These are phyloP conservation scores for Phytophthora vignae DNA, from an alignment of 352 stramenopile genomes.

Conservation along the genomic window DNA sequence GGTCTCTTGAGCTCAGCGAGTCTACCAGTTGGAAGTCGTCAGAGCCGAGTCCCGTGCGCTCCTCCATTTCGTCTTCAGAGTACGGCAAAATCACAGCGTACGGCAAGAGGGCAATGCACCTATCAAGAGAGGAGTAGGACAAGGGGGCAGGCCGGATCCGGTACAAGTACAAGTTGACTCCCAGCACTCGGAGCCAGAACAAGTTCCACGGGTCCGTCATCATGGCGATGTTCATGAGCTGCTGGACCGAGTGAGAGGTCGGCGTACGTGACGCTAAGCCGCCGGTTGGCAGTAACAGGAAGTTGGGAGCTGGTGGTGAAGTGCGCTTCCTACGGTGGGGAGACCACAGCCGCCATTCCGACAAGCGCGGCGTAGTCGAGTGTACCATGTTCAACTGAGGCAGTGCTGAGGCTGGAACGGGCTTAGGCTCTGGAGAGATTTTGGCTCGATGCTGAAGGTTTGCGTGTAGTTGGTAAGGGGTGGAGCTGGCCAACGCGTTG, in stretches of 20 bases:
- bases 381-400: neutral
- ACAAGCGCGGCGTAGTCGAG: neutral
- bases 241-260: slow-evolving; percentile 30
- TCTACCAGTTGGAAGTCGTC: slow-evolving; percentile 34
- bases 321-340: neutral
- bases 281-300: neutral
- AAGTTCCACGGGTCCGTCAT: slow-evolving; percentile 58
- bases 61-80: slow-evolving; percentile 29
- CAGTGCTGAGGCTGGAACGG: neutral
- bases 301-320: neutral
- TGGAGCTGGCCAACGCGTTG: slow-evolving; percentile 6
- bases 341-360: neutral
- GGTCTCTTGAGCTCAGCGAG: slow-evolving; percentile 23
- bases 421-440: neutral
- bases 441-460: neutral
- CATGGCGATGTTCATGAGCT: slow-evolving; percentile 58
- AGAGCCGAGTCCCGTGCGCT: slow-evolving; percentile 29
- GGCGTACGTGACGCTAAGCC: neutral
- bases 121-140: neutral
- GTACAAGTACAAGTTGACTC: slow-evolving; percentile 44
- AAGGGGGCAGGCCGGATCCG: slow-evolving; percentile 3
- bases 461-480: neutral
- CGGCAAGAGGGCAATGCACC: neutral
- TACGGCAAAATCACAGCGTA: slow-evolving; percentile 44
- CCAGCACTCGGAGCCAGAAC: slow-evolving; percentile 39